A percentile compares a stretch with the other conserved stretches of the same genome.
These are phyloP conservation scores for Phyllachora maydis DNA, from an alignment of 2,329 filamentous ascomycete species.

Conservation along the genomic window DNA sequence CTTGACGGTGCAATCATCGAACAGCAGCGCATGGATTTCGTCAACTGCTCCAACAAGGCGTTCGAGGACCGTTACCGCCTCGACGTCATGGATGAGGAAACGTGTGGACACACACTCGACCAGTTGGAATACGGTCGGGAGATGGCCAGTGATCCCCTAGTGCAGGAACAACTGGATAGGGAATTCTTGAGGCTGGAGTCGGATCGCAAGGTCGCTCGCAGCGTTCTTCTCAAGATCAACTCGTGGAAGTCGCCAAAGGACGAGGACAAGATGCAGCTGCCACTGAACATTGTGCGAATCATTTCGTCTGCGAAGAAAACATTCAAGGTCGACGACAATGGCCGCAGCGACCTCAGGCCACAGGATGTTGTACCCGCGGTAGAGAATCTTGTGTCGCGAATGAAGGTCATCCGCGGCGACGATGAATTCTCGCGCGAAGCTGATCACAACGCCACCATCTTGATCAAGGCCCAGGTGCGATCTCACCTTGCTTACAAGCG, in stretches of 20 bases:
- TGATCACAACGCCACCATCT: conserved; percentile 67
- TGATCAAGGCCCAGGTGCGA: conserved; percentile 83
- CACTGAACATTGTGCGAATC: conserved; percentile 78
- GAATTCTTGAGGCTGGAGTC: conserved; percentile 63
- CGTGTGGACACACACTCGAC: conserved; percentile 39
- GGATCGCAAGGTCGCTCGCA: conserved; percentile 61
- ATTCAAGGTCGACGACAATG: conserved; percentile 72
- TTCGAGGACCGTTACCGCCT: conserved; percentile 72
- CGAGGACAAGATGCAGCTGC: conserved; percentile 74
- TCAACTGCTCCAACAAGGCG: conserved; percentile 55
- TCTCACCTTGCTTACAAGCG: conserved; percentile 86
- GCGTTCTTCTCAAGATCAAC: too few species aligned
- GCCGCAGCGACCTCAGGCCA: conserved; percentile 77
- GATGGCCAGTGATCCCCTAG: conserved; percentile 68
- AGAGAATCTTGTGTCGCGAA: conserved; percentile 48
- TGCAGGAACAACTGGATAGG: conserved; percentile 69
- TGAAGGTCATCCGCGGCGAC: conserved; percentile 70
- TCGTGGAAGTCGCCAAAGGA: conserved; percentile 48
- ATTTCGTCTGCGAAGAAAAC: conserved; percentile 78
- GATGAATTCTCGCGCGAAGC: conserved; percentile 73
- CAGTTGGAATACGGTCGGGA: conserved; percentile 74
- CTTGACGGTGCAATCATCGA: conserved; percentile 88
- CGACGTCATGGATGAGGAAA: conserved; percentile 55
- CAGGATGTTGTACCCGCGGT: conserved; percentile 71
- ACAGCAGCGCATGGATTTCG: conserved; percentile 73